These are phyloP conservation scores for Populus hybrid DNA, from an alignment of 441 rosid species.

Conservation along the genomic window DNA sequence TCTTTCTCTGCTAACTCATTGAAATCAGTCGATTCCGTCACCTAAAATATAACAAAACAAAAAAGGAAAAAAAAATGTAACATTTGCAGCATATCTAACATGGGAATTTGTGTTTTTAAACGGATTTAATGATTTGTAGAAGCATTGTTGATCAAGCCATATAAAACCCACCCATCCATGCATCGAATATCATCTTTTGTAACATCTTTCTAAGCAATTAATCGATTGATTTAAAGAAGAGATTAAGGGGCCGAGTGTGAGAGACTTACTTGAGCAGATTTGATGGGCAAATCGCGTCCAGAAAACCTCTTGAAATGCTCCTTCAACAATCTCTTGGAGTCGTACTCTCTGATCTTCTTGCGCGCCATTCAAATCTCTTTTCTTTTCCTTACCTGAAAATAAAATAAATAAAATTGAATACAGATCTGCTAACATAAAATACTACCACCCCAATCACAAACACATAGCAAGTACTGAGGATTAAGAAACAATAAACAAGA, in stretches of 20 bases:
- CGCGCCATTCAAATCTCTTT: constrained; percentile 53
- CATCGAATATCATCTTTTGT: not conserved
- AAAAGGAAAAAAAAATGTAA: not conserved
- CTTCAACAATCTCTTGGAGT: constrained; percentile 88
- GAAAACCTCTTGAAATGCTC: constrained; percentile 81
- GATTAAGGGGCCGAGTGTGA: not conserved
- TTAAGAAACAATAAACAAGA: not conserved
- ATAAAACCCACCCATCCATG: not conserved
- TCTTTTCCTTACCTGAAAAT: not conserved
- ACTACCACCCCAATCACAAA: not conserved
- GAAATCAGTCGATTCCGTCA: constrained; percentile 78
- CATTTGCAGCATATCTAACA: not conserved
- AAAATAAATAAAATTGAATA: not conserved
- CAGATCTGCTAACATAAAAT: constrained; percentile 11
- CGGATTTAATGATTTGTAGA: not conserved
- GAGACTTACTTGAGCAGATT: constrained; percentile 72
- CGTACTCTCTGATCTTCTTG: constrained; percentile 99
- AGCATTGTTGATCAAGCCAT: not conserved
- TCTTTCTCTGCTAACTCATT: constrained; percentile 64
- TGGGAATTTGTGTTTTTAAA: not conserved
- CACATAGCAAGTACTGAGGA: not conserved
- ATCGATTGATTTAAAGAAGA: not conserved
- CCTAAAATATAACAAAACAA: constrained; percentile 33
- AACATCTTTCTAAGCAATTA: not conserved
- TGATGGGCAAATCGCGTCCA: constrained; percentile 59